Evolutionary conservation across 345 rosid genomes (phyloP), one percentile per base, ranked within the genome.

Genomic region (Salix arbutifolia): DNA sequence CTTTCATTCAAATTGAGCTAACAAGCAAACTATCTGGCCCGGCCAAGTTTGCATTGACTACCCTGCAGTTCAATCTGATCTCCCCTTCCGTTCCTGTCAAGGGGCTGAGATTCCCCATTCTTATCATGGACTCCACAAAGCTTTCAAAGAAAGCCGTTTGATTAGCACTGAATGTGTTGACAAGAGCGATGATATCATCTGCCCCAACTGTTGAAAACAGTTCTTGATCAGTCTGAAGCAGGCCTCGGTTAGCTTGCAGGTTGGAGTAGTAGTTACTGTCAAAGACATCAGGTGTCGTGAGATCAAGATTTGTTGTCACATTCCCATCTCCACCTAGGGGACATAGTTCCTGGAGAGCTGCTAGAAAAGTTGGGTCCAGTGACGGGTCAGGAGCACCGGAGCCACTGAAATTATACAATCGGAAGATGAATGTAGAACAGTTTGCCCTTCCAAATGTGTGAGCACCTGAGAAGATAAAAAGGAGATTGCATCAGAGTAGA

Each of bases 401-500:
- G 25, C 35, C 30, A 53, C 4, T 89, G 81, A 88, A 91, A 76
- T 88, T 78, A 85, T 76, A 89, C 31, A 91, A 74, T 1, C 96
- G 77, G 3, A n/a, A n/a, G 3, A 0, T 14, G 78, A 91, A 87
- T 0, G 76, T 66, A 14, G 17, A 5, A 21, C 93, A 91, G 28
- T 69, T 78, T 18, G 77, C 90, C 65, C 96, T 77, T 4, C 96
- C 96, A 78, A 89, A 89, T 10, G 96, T 91, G 75, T 91, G 93
- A 3, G 84, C 93, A 44, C 96, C 93, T 91, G 74, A 52, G 17
- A 37, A 35, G 65, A 28, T 23, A 40, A 6, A 1, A 1, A 2
- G 8, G 8, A 23, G 26, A 62, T 13, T 4, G 5, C 30, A 13
- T 4, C 66, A 62, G 11, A 25, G 33, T 2, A 16, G 12, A 60